A percentile compares a stretch with the other conserved stretches of the same genome.
Evolutionary conservation across 1,139 yeast genomes (phyloP).

Genomic region (Pichia sp.): DNA sequence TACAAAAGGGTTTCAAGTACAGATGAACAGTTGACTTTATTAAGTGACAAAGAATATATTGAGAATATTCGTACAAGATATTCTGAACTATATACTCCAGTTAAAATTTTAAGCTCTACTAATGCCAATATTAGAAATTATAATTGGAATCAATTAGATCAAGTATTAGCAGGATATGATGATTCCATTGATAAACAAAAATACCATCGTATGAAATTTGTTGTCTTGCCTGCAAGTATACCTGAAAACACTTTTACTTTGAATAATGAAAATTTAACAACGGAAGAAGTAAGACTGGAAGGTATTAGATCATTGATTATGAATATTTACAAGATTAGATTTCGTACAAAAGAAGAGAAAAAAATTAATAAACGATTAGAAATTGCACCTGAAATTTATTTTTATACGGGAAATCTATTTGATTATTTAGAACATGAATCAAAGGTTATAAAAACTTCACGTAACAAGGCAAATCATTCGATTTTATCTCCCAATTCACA

Average conservation of each 20-base stretch:
- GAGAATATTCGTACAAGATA: conserved; percentile 74
- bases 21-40: conserved; percentile 25
- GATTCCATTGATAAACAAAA: conserved; percentile 55
- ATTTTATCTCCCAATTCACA: not conserved
- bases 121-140: conserved; percentile 44
- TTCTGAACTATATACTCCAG: conserved; percentile 58
- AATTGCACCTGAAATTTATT: conserved; percentile 66
- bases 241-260: conserved; percentile 48
- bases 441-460: not conserved
- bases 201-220: conserved; percentile 71
- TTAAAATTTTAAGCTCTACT: conserved; percentile 52
- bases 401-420: conserved; percentile 82
- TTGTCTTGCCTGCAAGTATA: conserved; percentile 67
- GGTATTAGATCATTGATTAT: conserved; percentile 73
- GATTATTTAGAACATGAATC: conserved; percentile 45
- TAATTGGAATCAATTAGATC: conserved; percentile 93
- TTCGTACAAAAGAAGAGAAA: conserved; percentile 40
- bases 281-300: conserved; percentile 83
- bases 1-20: conserved; percentile 35
- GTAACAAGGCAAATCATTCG: not conserved
- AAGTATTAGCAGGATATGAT: conserved; percentile 81
- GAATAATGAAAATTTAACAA: conserved; percentile 55
- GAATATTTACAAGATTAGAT: conserved; percentile 56
- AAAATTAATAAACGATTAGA: conserved; percentile 38
- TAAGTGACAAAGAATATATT: conserved; percentile 32